Evolutionary conservation across 2,329 filamentous ascomycete genomes (phyloP), one percentile per base, ranked within the genome.

Genomic region (Neofusicoccum cordaticola): DNA sequence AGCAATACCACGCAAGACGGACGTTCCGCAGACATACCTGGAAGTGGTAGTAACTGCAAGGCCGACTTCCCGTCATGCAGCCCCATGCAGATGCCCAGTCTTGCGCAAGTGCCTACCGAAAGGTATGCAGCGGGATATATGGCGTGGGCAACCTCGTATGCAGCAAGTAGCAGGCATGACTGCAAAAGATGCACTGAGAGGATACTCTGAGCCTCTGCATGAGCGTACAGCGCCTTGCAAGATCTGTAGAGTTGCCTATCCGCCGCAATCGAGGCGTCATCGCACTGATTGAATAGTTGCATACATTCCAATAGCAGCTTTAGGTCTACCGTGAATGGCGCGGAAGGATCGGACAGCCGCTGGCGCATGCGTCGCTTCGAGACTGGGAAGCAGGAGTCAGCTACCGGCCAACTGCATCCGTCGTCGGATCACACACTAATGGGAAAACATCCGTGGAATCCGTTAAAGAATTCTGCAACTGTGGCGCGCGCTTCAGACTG

Each of bases 101-200:
- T 72, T 19, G 79, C 74, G 69, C 80, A 82, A 69, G 74, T 73
- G 2, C 79, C 82, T 5, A 82, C 74, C 1, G 80, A 79, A 71
- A 84, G 79, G 75, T 80, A 84, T 13, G 81, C 81, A 11, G 81
- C 79, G 3, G 83, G 82, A 66, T 84, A 84, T 52, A 84, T 80
- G 3, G 75, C 78, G 66, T 84, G 82, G 1, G 80, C 78, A 64
- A 80, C 74, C 68, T 84, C 82, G 68, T 82, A 84, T 2, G 83
- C 70, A 7, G 81, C 75, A 22, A 84, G 71, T 13, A 84, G 74
- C 1, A 83, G 66, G 66, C 79, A 74, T 3, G 80, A 78, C 69
- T 84, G 83, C 7, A 84, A 73, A 44, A 80, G 71, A 51, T 79
- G 72, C 15, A 84, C 67, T 31, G 78, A 80, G 8, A 79, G 73